Evolutionary conservation across 2,329 filamentous ascomycete genomes (phyloP).

Genomic region (Fusarium robinianum): DNA sequence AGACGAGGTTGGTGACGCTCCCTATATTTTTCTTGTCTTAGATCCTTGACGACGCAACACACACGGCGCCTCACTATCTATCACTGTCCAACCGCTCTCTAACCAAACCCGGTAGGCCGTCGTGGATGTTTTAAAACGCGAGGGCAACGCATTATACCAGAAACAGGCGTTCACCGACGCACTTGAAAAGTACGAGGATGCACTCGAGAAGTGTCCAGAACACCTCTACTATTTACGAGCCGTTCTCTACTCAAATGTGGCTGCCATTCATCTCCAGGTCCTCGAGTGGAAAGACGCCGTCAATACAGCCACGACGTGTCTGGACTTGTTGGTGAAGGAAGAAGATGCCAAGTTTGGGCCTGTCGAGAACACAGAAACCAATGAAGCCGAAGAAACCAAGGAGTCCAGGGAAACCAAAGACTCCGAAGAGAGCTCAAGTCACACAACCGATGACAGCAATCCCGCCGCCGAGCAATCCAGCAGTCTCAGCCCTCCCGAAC

Average conservation of each 20-base stretch:
- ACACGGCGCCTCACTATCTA: too few relatives aligned
- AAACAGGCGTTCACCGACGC: constrained; percentile 74
- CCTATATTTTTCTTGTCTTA: too few relatives aligned
- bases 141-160: constrained; percentile 80
- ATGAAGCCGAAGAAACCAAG: constrained; percentile 52
- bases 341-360: constrained; percentile 47
- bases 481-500: constrained; percentile 57
- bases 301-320: constrained; percentile 70
- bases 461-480: too few relatives aligned
- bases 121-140: constrained; percentile 73
- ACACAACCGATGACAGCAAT: too few relatives aligned
- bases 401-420: too few relatives aligned
- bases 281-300: constrained; percentile 84
- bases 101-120: constrained; percentile 69
- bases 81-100: constrained; percentile 2
- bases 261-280: constrained; percentile 85
- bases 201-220: constrained; percentile 75
- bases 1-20: too few relatives aligned
- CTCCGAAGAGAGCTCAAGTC: too few relatives aligned
- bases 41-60: too few relatives aligned
- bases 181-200: constrained; percentile 80
- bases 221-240: constrained; percentile 89
- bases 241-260: constrained; percentile 84
- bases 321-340: constrained; percentile 72
- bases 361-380: constrained; percentile 38